Conservation (phyloP, 176 grass and related monocot genomes). For the Aegilops speltoides region DNA sequence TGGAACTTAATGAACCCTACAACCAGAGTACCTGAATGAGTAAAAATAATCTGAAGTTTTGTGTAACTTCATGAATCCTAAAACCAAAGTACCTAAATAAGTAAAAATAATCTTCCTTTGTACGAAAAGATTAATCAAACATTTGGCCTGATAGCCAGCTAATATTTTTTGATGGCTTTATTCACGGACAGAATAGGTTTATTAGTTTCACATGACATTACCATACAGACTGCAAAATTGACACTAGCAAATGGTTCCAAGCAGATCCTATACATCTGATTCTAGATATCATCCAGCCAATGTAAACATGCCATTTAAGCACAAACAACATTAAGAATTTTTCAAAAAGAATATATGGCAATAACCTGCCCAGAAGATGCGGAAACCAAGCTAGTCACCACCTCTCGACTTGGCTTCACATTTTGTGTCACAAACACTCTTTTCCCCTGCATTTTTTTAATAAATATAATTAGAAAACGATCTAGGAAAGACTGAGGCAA, state of each 20-base stretch:
- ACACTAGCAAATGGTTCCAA: background rate
- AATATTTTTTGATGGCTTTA: background rate
- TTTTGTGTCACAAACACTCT: constrained; percentile 68
- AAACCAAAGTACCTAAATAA: no score
- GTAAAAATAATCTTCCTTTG: background rate
- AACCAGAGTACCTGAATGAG: background rate
- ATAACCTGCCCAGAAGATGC: constrained; percentile 71
- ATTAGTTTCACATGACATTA: constrained; percentile 3
- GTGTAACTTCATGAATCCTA: background rate
- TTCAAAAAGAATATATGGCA: constrained; percentile 15
- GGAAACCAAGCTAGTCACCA: constrained; percentile 69
- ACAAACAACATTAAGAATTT: constrained; percentile 10
- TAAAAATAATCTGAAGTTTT: background rate
- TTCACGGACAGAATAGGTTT: background rate
- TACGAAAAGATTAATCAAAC: background rate
- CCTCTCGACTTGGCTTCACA: constrained; percentile 69
- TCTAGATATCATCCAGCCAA: background rate
- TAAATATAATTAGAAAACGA: background rate
- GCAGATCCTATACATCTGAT: background rate
- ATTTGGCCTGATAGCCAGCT: background rate
- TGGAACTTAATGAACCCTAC: background rate
- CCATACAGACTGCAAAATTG: background rate
- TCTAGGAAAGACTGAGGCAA: background rate
- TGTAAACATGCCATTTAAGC: constrained; percentile 15
- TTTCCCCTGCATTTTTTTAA: constrained; percentile 57